phyloP scores from a whole-genome alignment of 1,139 yeast species.

The Candida sanyaensis region DNA sequence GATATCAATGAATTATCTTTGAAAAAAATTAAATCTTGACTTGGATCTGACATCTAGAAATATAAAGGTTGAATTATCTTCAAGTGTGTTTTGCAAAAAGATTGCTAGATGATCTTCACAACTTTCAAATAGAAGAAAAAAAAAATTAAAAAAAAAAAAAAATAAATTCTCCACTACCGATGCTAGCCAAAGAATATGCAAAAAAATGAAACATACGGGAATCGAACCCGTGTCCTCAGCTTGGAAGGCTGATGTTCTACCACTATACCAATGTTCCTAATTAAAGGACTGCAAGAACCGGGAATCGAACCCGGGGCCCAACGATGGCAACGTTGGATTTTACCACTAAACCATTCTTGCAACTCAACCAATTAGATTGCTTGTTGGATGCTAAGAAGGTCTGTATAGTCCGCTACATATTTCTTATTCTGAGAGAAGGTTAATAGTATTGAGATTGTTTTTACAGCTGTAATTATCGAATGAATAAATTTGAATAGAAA shows the following conservation, averaged over 20 bases:
- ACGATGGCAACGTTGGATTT: conserved; percentile 21
- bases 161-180: too few relatives aligned
- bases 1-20: conserved; percentile 52
- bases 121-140: too few relatives aligned
- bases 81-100: too few relatives aligned
- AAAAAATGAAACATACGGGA: conserved; percentile 58
- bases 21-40: conserved; percentile 61
- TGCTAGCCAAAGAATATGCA: too few relatives aligned
- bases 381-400: background rate
- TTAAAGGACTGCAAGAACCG: conserved; percentile 18
- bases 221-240: conserved; percentile 83
- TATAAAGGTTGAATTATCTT: too few relatives aligned
- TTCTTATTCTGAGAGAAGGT: too few relatives aligned
- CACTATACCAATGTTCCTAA: conserved; percentile 55
- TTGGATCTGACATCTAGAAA: conserved; percentile 30
- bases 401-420: too few relatives aligned
- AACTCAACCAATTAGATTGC: conserved; percentile 10
- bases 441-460: too few relatives aligned
- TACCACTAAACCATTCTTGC: conserved; percentile 18
- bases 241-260: conserved; percentile 70
- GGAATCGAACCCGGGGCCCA: conserved; percentile 22
- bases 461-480: too few relatives aligned
- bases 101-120: too few relatives aligned
- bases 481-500: too few relatives aligned
- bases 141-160: too few relatives aligned